Percentiles rank a stretch among this genome's conserved stretches.
These are phyloP conservation scores for Plasmodium gaboni DNA, from an alignment of 169 alveolate species.

Conservation along the genomic window DNA sequence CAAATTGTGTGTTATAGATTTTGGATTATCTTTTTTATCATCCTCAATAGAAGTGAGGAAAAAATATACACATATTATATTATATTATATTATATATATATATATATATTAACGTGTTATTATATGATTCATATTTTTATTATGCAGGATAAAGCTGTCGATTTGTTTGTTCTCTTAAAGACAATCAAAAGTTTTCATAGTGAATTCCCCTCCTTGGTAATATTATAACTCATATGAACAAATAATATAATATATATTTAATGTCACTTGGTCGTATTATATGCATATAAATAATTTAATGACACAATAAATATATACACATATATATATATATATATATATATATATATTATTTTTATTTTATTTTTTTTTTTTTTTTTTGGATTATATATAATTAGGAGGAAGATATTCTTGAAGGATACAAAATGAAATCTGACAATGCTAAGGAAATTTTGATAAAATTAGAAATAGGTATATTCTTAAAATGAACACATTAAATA, in stretches of 20 bases:
- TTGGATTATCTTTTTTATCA: slow-evolving; percentile 83
- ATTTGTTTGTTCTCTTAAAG: slow-evolving; percentile 83
- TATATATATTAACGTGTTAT: background rate
- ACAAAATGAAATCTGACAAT: slow-evolving; percentile 27
- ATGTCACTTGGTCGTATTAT: background rate
- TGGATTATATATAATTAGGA: slow-evolving; percentile 15
- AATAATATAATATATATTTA: no score
- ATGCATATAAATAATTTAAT: background rate
- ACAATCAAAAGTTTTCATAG: slow-evolving; percentile 77
- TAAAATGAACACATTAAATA: background rate
- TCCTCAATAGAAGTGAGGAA: slow-evolving; percentile 81
- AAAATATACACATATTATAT: background rate
- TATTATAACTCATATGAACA: background rate
- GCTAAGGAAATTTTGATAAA: slow-evolving; percentile 26
- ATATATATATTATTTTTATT: background rate
- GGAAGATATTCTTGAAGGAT: slow-evolving; percentile 42
- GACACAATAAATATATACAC: background rate
- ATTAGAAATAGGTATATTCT: slow-evolving; percentile 44
- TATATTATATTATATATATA: background rate
- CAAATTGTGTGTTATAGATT: slow-evolving; percentile 79
- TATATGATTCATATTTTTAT: background rate
- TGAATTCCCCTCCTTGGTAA: slow-evolving; percentile 49
- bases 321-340: background rate
- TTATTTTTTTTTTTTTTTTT: background rate
- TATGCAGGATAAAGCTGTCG: slow-evolving; percentile 85